Conservation (phyloP, 805 yeast species). For the Brettanomyces sp. region DNA sequence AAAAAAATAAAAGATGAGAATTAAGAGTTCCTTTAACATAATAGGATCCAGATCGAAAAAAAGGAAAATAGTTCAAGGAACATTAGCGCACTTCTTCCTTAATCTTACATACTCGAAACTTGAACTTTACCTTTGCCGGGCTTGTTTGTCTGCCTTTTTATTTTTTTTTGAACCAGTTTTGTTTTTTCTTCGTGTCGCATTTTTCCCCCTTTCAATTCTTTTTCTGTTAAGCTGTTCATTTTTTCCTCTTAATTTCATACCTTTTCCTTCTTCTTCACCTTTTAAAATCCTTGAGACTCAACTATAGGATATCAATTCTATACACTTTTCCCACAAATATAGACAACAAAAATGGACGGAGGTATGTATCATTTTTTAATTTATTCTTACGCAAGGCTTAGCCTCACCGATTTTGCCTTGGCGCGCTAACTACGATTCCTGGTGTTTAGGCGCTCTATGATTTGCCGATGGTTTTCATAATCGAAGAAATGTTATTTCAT, state of each 20-base stretch:
- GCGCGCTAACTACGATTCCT: too few species aligned
- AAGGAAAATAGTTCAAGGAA: too few species aligned
- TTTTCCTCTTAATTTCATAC: conserved; percentile 1
- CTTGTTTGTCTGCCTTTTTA: not conserved
- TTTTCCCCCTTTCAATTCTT: conserved; percentile 1
- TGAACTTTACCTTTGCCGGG: too few species aligned
- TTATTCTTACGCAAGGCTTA: not conserved
- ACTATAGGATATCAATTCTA: conserved; percentile 9
- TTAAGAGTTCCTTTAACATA: too few species aligned
- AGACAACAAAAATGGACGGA: conserved; percentile 42
- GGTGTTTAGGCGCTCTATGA: too few species aligned
- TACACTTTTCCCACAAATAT: conserved; percentile 1
- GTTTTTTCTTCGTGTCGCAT: conserved; percentile 1
- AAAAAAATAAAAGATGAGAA: too few species aligned
- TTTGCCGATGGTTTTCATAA: too few species aligned
- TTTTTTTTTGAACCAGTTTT: not conserved
- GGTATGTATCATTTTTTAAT: conserved; percentile 33
- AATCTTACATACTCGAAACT: too few species aligned
- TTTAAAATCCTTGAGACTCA: conserved; percentile 6
- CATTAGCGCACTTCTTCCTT: too few species aligned
- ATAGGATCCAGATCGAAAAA: too few species aligned
- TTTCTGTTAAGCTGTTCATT: not conserved
- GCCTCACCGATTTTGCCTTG: too few species aligned
- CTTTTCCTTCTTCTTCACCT: conserved; percentile 3
- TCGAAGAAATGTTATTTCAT: too few species aligned